A percentile compares a stretch with the other conserved stretches of the same genome.
These are phyloP conservation scores for Microascus cirrosus DNA, from an alignment of 2,329 filamentous ascomycete genomes.

Conservation along the genomic window DNA sequence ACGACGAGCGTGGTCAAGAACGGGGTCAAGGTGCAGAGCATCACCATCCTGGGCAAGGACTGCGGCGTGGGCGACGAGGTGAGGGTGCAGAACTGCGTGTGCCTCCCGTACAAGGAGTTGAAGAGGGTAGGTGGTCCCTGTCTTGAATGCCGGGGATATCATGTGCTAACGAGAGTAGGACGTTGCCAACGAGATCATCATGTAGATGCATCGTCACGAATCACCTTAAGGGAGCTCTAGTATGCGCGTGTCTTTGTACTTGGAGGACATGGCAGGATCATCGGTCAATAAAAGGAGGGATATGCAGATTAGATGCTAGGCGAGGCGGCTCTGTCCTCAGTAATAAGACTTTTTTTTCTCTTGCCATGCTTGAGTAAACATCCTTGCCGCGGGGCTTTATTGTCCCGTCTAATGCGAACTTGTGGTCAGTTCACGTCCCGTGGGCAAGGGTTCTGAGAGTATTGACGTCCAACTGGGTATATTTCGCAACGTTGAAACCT, in stretches of 20 bases:
- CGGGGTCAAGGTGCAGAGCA: constrained; percentile 95
- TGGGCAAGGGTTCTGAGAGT: no score
- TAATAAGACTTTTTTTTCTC: no score
- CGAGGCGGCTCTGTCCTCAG: no score
- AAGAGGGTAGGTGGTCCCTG: constrained; percentile 46
- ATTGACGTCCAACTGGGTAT: no score
- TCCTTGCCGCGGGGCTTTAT: no score
- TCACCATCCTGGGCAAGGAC: constrained; percentile 95
- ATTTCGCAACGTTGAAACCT: no score
- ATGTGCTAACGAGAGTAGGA: constrained; percentile 38
- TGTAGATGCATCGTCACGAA: constrained; percentile 43
- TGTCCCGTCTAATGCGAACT: no score
- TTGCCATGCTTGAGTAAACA: no score
- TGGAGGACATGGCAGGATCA: background rate
- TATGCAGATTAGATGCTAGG: no score
- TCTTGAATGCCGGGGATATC: constrained; percentile 29
- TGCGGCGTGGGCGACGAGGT: constrained; percentile 90
- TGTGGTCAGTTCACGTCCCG: no score
- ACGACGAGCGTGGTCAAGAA: constrained; percentile 94
- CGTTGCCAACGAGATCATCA: constrained; percentile 80
- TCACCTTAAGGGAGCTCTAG: background rate
- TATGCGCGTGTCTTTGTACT: background rate
- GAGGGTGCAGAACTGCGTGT: constrained; percentile 94
- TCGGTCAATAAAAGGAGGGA: no score
- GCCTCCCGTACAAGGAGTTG: constrained; percentile 93